Evolutionary conservation across 345 rosid genomes (phyloP).

Genomic region (Hevea brasiliensis): DNA sequence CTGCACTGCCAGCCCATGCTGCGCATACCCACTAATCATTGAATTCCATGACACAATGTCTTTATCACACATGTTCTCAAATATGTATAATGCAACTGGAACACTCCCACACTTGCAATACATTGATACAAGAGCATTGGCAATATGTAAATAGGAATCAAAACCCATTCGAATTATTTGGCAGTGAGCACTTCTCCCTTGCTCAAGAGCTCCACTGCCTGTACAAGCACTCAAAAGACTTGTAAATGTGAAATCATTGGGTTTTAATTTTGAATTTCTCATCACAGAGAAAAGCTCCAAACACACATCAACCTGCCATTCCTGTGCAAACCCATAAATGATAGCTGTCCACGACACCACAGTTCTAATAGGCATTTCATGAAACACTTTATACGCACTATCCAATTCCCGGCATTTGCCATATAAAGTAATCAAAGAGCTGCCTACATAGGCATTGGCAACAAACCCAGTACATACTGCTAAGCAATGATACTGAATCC

Average conservation of each 20-base stretch:
- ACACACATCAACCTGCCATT: constrained; percentile 60
- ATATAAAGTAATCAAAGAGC: constrained; percentile 57
- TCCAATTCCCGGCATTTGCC: constrained; percentile 43
- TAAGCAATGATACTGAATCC: constrained; percentile 58
- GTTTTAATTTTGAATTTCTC: constrained; percentile 52
- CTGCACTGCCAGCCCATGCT: constrained; percentile 60
- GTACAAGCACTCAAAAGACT: constrained; percentile 82
- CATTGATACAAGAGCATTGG: constrained; percentile 82
- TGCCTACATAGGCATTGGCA: constrained; percentile 67
- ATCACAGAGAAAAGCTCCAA: constrained; percentile 56
- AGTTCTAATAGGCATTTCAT: constrained; percentile 78
- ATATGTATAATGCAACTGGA: constrained; percentile 50
- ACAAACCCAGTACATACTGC: constrained; percentile 56
- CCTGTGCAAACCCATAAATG: constrained; percentile 78
- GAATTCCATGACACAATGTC: constrained; percentile 93
- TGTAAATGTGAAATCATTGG: constrained; percentile 76
- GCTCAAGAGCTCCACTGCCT: constrained; percentile 74
- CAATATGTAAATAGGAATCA: constrained; percentile 48
- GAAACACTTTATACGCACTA: constrained; percentile 55
- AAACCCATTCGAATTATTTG: constrained; percentile 69
- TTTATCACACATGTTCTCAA: constrained; percentile 38
- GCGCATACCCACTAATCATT: constrained; percentile 90
- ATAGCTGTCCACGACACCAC: constrained; percentile 85
- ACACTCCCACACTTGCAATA: constrained; percentile 75
- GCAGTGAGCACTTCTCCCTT: constrained; percentile 78